Percentiles rank a stretch among this genome's conserved stretches.
phyloP scores from a whole-genome alignment of 169 alveolate species.

The Cryptosporidium ryanae region DNA sequence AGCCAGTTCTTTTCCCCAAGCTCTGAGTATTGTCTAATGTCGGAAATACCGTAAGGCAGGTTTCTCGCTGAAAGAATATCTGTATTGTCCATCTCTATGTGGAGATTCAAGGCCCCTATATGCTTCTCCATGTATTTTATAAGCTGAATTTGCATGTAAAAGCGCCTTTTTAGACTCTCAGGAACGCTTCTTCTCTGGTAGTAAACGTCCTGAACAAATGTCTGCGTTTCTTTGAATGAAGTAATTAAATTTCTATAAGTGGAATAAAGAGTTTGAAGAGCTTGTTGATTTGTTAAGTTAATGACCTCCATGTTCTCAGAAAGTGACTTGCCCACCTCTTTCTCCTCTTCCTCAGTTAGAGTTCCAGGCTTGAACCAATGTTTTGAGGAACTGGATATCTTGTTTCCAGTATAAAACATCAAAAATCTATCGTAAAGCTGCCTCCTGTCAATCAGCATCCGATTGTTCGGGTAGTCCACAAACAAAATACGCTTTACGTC shows the following conservation, averaged over 20 bases:
- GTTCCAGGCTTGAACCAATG: conserved; percentile 25
- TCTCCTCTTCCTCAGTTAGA: conserved; percentile 21
- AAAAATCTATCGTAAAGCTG: conserved; percentile 41
- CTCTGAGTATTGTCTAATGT: conserved; percentile 13
- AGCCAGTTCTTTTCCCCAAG: conserved; percentile 38
- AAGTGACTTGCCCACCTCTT: conserved; percentile 5
- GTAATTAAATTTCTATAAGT: conserved; percentile 64
- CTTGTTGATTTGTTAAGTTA: conserved; percentile 59
- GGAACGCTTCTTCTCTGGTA: conserved; percentile 57
- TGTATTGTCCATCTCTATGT: conserved; percentile 37
- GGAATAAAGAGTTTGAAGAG: conserved; percentile 42
- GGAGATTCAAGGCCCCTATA: conserved; percentile 45
- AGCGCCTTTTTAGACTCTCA: conserved; percentile 42
- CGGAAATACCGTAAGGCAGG: conserved; percentile 50
- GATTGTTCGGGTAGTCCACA: conserved; percentile 24
- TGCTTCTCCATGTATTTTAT: conserved; percentile 66
- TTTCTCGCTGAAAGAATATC: conserved; percentile 46
- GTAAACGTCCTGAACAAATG: conserved; percentile 40
- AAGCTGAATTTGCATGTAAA: conserved; percentile 53
- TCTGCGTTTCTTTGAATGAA: conserved; percentile 61
- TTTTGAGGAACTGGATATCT: not conserved
- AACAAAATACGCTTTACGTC: conserved; percentile 58
- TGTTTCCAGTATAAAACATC: conserved; percentile 15
- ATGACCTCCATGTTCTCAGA: conserved; percentile 24
- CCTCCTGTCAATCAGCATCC: conserved; percentile 37